Base-by-base conservation (phyloP, 805 yeast species). In the Candida insectorum region DNA sequence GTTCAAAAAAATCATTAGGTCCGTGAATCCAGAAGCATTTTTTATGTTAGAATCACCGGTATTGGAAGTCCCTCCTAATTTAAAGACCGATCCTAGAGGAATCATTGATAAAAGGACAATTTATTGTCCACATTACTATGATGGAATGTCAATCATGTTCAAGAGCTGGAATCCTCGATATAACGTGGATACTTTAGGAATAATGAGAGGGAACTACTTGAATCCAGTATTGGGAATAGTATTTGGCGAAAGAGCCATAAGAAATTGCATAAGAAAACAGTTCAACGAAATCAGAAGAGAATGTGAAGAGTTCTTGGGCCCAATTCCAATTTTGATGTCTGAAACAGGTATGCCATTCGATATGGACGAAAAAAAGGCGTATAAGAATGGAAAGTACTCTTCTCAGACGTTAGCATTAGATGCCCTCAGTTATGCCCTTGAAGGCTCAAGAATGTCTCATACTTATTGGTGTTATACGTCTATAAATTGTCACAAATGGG, bases 341-440 rank as follows among this genome's bases (percentile, higher is more conserved):
- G 98, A 91, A 56, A 88, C 91, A n/a, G 98, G 98, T 5, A 86
- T 91, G 81, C 97, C 98, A 3, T 86, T 82, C 55, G 96, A 93
- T 56, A 85, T 91, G 96, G 89, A 91, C 56, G 69, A 76, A 38
- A 85, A 84, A 51, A 65, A 60, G 30, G 84, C 96, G 0, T 91
- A 75, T 51, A 54, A 56, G 1, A 68, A 67, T 37, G 88, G 89
- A 2, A 75, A 77, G 41, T 93, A 77, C 55, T 58, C 68, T 7
- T 71, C 85, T 8, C 98, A 93, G 52, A 81, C 82, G 2, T 62
- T 73, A 5, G 96, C 97, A 0, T 62, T 85, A 52, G 97, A 91
- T 59, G 95, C 96, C 0, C 54, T 88, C 28, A 71, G 81, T 8
- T 73, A 61, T 47, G 97, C 93, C 0, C 60, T 91, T 26, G 97